Conservation (phyloP, 2,329 filamentous ascomycete genomes). For the Neopestalotiopsis rosae region DNA sequence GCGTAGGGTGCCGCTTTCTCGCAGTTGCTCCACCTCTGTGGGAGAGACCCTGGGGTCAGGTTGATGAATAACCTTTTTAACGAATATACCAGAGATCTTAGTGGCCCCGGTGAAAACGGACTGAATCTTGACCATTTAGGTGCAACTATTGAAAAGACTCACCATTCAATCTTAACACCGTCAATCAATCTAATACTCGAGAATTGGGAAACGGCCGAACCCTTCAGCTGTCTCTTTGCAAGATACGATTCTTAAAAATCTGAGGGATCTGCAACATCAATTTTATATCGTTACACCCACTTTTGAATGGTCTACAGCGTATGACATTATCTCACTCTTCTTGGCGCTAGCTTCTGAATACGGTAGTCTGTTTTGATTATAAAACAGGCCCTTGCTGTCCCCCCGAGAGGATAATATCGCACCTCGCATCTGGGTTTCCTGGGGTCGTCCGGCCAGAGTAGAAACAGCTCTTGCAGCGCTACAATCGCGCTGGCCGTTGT, state of each 20-base stretch:
- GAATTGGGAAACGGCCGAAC: too few species aligned
- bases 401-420: background rate
- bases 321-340: background rate
- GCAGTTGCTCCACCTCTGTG: background rate
- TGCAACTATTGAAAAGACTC: too few species aligned
- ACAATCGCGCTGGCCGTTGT: too few species aligned
- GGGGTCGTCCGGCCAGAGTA: background rate
- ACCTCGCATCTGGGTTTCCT: background rate
- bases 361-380: constrained; percentile 11
- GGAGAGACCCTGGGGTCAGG: background rate
- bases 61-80: background rate
- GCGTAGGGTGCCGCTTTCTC: background rate
- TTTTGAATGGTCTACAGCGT: background rate
- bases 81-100: too few species aligned
- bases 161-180: too few species aligned
- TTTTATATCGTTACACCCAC: background rate
- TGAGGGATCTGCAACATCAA: background rate
- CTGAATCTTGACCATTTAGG: too few species aligned
- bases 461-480: too few species aligned
- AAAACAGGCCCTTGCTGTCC: background rate
- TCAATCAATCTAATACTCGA: too few species aligned
- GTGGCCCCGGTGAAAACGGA: too few species aligned
- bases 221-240: background rate
- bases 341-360: constrained; percentile 8
- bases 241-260: background rate